These are phyloP conservation scores for Candida loeiensis DNA, from an alignment of 805 yeast species.

Conservation along the genomic window DNA sequence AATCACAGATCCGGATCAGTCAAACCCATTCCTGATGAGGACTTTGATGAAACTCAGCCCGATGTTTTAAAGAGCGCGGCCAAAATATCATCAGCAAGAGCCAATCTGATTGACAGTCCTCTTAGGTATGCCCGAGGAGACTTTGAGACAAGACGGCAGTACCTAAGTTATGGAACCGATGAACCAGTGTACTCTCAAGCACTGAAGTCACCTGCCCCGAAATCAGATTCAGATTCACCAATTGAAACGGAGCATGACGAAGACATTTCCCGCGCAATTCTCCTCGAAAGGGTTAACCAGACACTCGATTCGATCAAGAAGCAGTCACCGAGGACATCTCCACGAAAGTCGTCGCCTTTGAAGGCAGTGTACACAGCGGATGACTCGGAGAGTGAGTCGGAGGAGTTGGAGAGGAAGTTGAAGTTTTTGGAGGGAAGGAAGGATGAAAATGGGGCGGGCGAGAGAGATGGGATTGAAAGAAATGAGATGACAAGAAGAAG, in stretches of 20 bases:
- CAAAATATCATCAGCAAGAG: too few relatives aligned
- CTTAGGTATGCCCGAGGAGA: too few relatives aligned
- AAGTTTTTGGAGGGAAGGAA: not conserved
- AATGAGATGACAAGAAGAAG: not conserved
- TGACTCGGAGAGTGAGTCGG: slow-evolving; percentile 11
- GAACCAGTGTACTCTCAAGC: too few relatives aligned
- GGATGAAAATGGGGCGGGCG: not conserved
- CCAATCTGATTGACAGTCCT: too few relatives aligned
- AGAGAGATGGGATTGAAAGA: not conserved
- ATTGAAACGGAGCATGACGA: slow-evolving; percentile 1
- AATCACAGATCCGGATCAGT: too few relatives aligned
- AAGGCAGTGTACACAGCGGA: not conserved
- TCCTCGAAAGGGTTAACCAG: slow-evolving; percentile 14
- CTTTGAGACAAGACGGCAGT: too few relatives aligned
- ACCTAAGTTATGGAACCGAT: too few relatives aligned
- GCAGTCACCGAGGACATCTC: slow-evolving; percentile 5
- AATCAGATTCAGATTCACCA: not conserved
- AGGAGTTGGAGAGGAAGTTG: slow-evolving; percentile 3
- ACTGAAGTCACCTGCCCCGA: not conserved
- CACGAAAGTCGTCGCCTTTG: slow-evolving; percentile 6
- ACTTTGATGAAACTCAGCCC: too few relatives aligned
- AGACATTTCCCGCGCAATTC: slow-evolving; percentile 11
- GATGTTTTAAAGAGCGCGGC: too few relatives aligned
- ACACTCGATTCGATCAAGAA: slow-evolving; percentile 11
- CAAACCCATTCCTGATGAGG: too few relatives aligned